Conservation (phyloP, 129 eudicot genomes). For the Helichrysum umbraculigerum region DNA sequence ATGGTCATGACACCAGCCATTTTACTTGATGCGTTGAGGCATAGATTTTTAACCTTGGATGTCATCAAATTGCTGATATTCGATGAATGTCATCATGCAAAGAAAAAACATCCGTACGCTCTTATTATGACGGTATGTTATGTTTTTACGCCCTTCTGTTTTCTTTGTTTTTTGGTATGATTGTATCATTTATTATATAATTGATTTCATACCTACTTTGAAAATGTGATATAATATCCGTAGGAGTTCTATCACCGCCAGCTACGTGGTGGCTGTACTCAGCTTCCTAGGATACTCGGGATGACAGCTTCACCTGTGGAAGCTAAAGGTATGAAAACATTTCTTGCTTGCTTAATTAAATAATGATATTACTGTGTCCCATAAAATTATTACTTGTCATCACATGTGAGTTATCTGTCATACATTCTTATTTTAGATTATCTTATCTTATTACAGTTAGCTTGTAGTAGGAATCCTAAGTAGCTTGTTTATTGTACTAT, state of each 20-base stretch:
- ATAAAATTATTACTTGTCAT: neutral
- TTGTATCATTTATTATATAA: neutral
- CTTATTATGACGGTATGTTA: constrained; percentile 73
- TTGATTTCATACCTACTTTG: constrained; percentile 7
- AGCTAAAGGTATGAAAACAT: constrained; percentile 61
- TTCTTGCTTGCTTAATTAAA: neutral
- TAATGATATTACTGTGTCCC: neutral
- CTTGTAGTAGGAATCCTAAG: constrained; percentile 5
- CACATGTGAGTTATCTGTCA: neutral
- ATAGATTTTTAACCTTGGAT: constrained; percentile 51
- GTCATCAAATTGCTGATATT: constrained; percentile 69
- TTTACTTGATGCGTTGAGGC: constrained; percentile 74
- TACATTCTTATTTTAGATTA: neutral
- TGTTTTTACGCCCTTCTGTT: neutral
- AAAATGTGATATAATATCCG: constrained; percentile 9
- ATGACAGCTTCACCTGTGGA: constrained; percentile 96
- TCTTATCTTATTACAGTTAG: neutral
- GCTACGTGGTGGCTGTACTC: constrained; percentile 18
- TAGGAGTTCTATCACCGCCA: constrained; percentile 80
- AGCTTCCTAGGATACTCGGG: constrained; percentile 84
- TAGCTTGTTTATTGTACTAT: constrained; percentile 8
- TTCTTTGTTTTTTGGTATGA: neutral
- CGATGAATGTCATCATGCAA: constrained; percentile 96
- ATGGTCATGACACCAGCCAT: constrained; percentile 87
- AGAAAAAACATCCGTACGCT: constrained; percentile 73